Base-by-base conservation (phyloP, 1,139 yeast species). In the Candida sp. region DNA sequence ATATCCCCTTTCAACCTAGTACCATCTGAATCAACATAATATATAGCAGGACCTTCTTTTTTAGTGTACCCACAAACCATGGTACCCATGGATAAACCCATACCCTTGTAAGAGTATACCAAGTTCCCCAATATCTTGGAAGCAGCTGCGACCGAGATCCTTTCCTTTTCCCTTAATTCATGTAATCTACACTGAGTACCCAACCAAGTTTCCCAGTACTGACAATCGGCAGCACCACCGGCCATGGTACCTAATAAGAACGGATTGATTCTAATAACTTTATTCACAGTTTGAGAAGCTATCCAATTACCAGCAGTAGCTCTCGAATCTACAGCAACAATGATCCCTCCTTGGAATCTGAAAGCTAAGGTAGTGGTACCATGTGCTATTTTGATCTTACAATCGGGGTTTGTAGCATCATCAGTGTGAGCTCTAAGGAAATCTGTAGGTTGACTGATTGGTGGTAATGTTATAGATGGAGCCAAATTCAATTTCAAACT, bases 181-280 rank as follows among this genome's bases (percentile, higher is more conserved):
- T 91, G 96, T 56, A 93, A 73, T 60, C 99, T 79, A 72, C 99
- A 93, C 68, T 93, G 98, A 21, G 96, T 76, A 52, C 99, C 99
- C 51, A 93, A 77, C 98, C 98, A 93, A 27, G 97, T 89, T 70
- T 93, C 98, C 99, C 99, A 93, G 68, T 77, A 95, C 67, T 95
- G 99, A 76, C 99, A 93, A 70, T 93, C 99, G 23, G 99, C 99
- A 42, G 99, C 99, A 73, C 98, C 98, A 69, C 99, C 99, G 33
- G 99, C 99, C 97, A 93, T 84, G 29, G 99, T 93, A 52, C 99
- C 99, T 57, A 93, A 77, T 54, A 93, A 70, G 61, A 87, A 87
- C 42, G 98, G 97, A 66, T 95, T 95, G 69, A 93, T 93, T 65
- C 93, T 93, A 61, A 93, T 91, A 43, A 93, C 99, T 68, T 93